Evolutionary conservation across 2,329 filamentous ascomycete genomes (phyloP).

Genomic region (Hypoxylon sp.): DNA sequence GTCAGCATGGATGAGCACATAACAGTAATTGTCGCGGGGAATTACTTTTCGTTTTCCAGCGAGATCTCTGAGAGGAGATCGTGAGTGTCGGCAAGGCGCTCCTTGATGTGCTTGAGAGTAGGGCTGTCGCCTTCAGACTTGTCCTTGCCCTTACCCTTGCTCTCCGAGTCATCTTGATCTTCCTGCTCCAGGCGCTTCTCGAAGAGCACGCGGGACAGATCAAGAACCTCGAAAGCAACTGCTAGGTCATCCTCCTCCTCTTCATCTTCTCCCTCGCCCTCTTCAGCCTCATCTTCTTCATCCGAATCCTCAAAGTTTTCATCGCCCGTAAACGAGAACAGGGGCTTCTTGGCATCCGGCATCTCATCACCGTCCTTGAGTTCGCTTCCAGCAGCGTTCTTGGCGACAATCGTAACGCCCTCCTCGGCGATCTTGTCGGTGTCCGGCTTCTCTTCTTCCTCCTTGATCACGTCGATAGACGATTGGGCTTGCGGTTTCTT

Average conservation of each 20-base stretch:
- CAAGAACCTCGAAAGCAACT: constrained; percentile 83
- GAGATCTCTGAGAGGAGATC: constrained; percentile 95
- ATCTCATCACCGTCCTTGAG: constrained; percentile 48
- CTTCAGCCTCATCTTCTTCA: constrained; percentile 65
- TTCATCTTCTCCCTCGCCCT: constrained; percentile 49
- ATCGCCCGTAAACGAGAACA: constrained; percentile 93
- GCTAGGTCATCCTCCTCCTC: constrained; percentile 77
- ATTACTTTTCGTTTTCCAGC: constrained; percentile 87
- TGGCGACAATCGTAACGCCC: constrained; percentile 53
- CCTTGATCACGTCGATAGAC: constrained; percentile 46
- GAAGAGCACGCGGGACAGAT: constrained; percentile 75
- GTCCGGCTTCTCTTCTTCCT: constrained; percentile 51
- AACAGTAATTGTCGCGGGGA: constrained; percentile 11
- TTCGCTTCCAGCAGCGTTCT: constrained; percentile 52
- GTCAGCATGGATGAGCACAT: constrained; percentile 32
- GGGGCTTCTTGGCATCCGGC: constrained; percentile 69
- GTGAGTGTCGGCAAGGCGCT: constrained; percentile 90
- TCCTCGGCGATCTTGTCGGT: constrained; percentile 56
- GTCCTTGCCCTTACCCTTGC: constrained; percentile 55
- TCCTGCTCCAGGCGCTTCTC: constrained; percentile 59
- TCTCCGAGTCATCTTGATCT: constrained; percentile 50
- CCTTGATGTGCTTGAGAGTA: constrained; percentile 70
- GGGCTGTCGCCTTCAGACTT: constrained; percentile 51
- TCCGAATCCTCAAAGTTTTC: constrained; percentile 91
- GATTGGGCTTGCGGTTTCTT: constrained; percentile 52